Evolutionary conservation across 805 yeast genomes (phyloP).

Genomic region (Starmerella apicola): DNA sequence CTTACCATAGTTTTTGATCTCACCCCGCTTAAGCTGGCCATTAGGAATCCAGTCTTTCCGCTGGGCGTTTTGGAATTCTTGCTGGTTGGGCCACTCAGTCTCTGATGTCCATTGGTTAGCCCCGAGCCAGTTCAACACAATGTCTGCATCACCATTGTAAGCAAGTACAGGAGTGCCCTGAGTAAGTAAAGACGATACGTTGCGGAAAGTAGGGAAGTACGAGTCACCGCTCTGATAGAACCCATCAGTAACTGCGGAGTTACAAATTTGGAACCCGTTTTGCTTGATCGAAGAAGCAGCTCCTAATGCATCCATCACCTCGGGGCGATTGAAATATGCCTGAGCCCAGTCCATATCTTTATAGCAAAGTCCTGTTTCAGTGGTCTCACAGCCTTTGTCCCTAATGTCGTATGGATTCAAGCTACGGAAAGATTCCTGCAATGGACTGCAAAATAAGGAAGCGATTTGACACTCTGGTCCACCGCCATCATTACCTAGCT

Average conservation of each 20-base stretch:
- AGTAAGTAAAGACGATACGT: slow-evolving; percentile 59
- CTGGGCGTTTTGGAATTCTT: slow-evolving; percentile 31
- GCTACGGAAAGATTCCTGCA: slow-evolving; percentile 26
- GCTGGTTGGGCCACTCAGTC: slow-evolving; percentile 49
- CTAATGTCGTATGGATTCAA: slow-evolving; percentile 57
- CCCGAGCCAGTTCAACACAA: slow-evolving; percentile 93
- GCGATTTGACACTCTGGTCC: slow-evolving; percentile 12
- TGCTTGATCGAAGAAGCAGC: slow-evolving; percentile 28
- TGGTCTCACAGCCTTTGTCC: slow-evolving; percentile 47
- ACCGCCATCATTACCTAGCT: background rate
- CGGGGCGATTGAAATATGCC: slow-evolving; percentile 40
- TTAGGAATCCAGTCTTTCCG: slow-evolving; percentile 30
- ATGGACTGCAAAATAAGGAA: slow-evolving; percentile 7
- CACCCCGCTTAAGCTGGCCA: slow-evolving; percentile 41
- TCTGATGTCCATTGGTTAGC: slow-evolving; percentile 67
- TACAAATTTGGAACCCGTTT: slow-evolving; percentile 52
- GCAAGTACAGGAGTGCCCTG: slow-evolving; percentile 65
- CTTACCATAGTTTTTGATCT: slow-evolving; percentile 52
- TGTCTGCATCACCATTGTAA: slow-evolving; percentile 94
- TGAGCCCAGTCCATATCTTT: slow-evolving; percentile 41
- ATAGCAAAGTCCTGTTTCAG: slow-evolving; percentile 44
- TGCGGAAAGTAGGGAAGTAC: slow-evolving; percentile 74
- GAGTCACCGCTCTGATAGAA: slow-evolving; percentile 45
- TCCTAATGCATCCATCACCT: slow-evolving; percentile 45
- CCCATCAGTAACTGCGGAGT: slow-evolving; percentile 57